Base-by-base conservation (phyloP, 2,329 filamentous ascomycete genomes). In the Huntiella savannae region DNA sequence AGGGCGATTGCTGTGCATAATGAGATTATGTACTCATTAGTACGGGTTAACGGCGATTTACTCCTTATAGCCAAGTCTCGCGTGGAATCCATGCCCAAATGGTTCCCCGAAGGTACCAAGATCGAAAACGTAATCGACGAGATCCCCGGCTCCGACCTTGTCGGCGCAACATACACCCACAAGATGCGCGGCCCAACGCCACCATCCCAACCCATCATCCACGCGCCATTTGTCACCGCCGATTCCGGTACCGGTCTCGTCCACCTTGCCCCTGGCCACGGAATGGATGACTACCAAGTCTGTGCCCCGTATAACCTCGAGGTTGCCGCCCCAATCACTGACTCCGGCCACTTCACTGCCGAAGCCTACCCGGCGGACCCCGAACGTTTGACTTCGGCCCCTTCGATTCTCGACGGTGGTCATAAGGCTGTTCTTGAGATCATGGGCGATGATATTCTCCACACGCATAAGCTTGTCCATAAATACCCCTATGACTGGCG, bases 401-500 rank as follows among this genome's bases (percentile, higher is more conserved):
- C 83, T 39, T 67, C 74, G 0, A 85, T 93, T 6, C 67, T 86
- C 32, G 71, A 72, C 13, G 73, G 76, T 6, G 87, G 86, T 36
- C 76, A 76, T 33, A 63, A 69, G 43, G 71, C 73, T 3, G 78
- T 95, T 1, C 60, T 96, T 33, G 67, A 77, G 1, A 66, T 91
- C 43, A 66, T 95, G 2, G 63, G 68, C 19, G 64, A 70, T 0
- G 65, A 76, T 50, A 71, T 96, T 3, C 63, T 95, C 36, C 69
- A 71, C 35, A 72, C 71, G 3, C 80, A 92, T 54, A 69, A 68
- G 48, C 80, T 88, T 58, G 70, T 70, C 45, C 91, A 98, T 67
- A 96, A 94, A 60, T 96, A 96, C 58, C 91, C 91, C 0, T 94
- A 96, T 54, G 91, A 98, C 62, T 98, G 91, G 91, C 74, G 91